Evolutionary conservation across 2,329 filamentous ascomycete species (phyloP).

Genomic region (Alternaria novae-zelandiae): DNA sequence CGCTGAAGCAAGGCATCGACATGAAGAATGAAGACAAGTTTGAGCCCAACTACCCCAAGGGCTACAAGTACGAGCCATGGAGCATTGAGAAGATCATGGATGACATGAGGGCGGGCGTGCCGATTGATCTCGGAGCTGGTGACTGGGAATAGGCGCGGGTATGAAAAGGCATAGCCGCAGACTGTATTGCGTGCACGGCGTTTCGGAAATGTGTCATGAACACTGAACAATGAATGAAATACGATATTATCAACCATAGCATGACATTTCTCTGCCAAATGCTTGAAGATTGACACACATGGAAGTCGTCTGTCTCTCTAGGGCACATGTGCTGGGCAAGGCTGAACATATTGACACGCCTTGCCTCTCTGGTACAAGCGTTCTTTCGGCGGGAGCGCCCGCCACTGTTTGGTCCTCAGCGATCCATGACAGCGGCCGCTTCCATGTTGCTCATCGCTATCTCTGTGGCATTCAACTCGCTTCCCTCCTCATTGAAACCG

Average conservation of each 20-base stretch:
- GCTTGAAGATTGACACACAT: not conserved
- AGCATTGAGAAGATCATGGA: constrained; percentile 52
- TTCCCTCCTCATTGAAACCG: not conserved
- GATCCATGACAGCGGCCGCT: not conserved
- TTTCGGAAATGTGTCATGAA: not conserved
- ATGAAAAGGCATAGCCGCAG: not conserved
- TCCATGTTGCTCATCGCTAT: not conserved
- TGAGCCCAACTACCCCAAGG: constrained; percentile 54
- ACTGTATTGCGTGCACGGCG: not conserved
- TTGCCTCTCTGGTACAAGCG: not conserved
- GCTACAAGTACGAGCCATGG: constrained; percentile 52
- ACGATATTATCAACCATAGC: not conserved
- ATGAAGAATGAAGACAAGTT: constrained; percentile 52
- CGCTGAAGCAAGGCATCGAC: constrained; percentile 50
- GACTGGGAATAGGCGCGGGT: constrained; percentile 41
- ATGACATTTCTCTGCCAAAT: not conserved
- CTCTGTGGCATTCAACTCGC: not conserved
- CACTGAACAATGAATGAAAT: not conserved
- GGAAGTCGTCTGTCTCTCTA: not conserved
- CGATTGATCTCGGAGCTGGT: constrained; percentile 43
- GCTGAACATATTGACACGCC: not conserved
- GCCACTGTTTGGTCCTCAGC: not conserved
- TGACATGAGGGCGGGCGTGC: constrained; percentile 45
- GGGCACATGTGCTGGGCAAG: not conserved
- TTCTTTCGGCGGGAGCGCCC: not conserved